Conservation (phyloP, 805 yeast genomes). For the Suhomyces pyralidae region DNA sequence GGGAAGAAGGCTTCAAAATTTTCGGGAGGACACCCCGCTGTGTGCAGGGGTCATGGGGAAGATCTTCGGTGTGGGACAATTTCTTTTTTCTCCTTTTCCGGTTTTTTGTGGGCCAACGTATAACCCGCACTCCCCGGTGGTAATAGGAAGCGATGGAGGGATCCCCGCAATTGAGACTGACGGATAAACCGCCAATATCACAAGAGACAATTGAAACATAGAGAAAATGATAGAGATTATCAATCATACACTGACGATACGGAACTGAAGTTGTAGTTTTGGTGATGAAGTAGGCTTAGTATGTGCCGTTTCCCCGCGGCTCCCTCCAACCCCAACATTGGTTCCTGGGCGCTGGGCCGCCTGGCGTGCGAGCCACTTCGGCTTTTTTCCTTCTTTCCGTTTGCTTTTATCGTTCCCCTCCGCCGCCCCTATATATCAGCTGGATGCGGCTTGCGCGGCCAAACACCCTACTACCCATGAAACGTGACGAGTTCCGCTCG, state of each 20-base stretch:
- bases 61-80: constrained; percentile 1
- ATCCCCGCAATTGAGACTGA: not conserved
- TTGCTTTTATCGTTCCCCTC: not conserved
- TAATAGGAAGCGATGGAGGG: not conserved
- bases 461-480: not conserved
- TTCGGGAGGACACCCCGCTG: constrained; percentile 3
- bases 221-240: too few relatives aligned
- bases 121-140: not conserved
- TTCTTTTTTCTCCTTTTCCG: not conserved
- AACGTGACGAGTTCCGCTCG: not conserved
- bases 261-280: too few relatives aligned
- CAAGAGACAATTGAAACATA: too few relatives aligned
- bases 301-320: not conserved
- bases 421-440: not conserved
- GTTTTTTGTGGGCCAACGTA: not conserved
- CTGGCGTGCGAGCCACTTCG: not conserved
- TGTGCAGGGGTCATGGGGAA: constrained; percentile 5
- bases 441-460: not conserved
- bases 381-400: not conserved
- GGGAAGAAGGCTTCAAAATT: constrained; percentile 5
- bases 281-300: not conserved
- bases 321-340: not conserved
- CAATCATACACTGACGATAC: too few relatives aligned
- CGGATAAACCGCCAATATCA: not conserved
- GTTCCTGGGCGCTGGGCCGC: not conserved